These are phyloP conservation scores for Colletotrichum camelliae DNA, from an alignment of 2,329 filamentous ascomycete genomes.

Conservation along the genomic window DNA sequence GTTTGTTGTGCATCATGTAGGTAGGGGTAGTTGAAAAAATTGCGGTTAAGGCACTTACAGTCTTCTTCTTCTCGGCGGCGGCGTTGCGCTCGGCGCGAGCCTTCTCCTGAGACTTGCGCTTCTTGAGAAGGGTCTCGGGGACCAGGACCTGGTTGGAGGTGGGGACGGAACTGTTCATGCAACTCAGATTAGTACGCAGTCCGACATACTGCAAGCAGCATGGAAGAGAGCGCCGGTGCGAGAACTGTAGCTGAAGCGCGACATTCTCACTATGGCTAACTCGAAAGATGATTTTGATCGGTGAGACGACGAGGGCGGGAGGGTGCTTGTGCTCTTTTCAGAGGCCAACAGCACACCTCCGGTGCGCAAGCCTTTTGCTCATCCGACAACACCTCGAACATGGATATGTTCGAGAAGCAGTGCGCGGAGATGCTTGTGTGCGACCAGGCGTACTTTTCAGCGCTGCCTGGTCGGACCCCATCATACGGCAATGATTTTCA, in stretches of 20 bases:
- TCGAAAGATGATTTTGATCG: slow-evolving; percentile 83
- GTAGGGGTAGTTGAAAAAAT: neutral
- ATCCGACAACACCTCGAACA: slow-evolving; percentile 77
- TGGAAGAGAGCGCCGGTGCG: slow-evolving; percentile 79
- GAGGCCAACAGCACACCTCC: neutral
- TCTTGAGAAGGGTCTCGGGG: slow-evolving; percentile 99
- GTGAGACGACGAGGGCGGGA: slow-evolving; percentile 57
- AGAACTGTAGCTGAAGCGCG: slow-evolving; percentile 92
- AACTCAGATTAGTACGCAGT: slow-evolving; percentile 82
- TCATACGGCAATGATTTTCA: slow-evolving; percentile 75
- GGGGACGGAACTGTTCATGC: slow-evolving; percentile 76
- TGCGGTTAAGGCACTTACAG: slow-evolving; percentile 69
- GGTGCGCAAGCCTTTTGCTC: slow-evolving; percentile 48
- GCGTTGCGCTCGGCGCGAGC: slow-evolving; percentile 87
- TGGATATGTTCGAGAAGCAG: slow-evolving; percentile 49
- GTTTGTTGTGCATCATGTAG: slow-evolving; percentile 86
- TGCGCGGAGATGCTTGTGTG: slow-evolving; percentile 50
- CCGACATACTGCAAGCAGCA: slow-evolving; percentile 64
- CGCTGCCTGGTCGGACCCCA: slow-evolving; percentile 21
- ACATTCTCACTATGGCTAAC: slow-evolving; percentile 92
- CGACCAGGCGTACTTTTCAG: slow-evolving; percentile 31
- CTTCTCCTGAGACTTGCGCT: slow-evolving; percentile 99
- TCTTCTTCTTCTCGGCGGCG: slow-evolving; percentile 85
- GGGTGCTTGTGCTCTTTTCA: slow-evolving; percentile 20
- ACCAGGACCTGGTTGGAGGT: slow-evolving; percentile 96